Percentiles rank a stretch among this genome's conserved stretches.
These are phyloP conservation scores for Cryomyces minteri DNA, from an alignment of 495 filamentous ascomycete species.

Conservation along the genomic window DNA sequence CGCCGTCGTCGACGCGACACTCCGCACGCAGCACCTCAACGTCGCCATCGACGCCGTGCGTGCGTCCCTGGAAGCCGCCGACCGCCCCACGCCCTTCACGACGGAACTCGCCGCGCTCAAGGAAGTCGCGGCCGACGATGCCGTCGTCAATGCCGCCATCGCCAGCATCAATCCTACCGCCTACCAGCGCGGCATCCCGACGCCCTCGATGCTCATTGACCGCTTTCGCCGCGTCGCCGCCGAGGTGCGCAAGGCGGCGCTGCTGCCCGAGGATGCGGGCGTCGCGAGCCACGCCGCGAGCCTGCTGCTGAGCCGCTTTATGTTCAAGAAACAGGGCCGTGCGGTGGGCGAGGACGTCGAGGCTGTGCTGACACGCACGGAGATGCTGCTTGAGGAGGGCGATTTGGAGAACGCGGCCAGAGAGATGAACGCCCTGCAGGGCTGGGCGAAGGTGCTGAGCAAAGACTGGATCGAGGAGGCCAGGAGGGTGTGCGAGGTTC, in stretches of 20 bases:
- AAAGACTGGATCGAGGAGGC: constrained; percentile 85
- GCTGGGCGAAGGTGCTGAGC: constrained; percentile 88
- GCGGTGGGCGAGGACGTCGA: constrained; percentile 84
- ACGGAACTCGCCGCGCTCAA: constrained; percentile 85
- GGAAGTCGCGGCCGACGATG: constrained; percentile 65
- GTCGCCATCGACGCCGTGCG: constrained; percentile 89
- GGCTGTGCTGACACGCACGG: constrained; percentile 74
- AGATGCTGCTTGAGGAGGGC: constrained; percentile 78
- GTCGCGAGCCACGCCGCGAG: constrained; percentile 85
- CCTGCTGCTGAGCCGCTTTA: constrained; percentile 68
- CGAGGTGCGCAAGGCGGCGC: constrained; percentile 84
- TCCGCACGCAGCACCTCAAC: constrained; percentile 86
- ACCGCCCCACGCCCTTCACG: constrained; percentile 66
- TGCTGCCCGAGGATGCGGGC: constrained; percentile 83
- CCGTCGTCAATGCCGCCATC: constrained; percentile 78
- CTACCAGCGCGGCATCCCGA: constrained; percentile 83
- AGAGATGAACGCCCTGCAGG: constrained; percentile 81
- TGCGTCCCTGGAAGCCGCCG: constrained; percentile 52
- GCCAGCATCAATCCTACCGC: constrained; percentile 83
- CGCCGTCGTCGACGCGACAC: constrained; percentile 67
- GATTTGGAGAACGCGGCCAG: constrained; percentile 77
- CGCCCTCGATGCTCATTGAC: constrained; percentile 68
- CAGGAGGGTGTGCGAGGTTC: constrained; percentile 76
- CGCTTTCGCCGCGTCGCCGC: constrained; percentile 86
- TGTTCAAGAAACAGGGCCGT: constrained; percentile 82